Percentiles rank a stretch among this genome's conserved stretches.
phyloP scores from a whole-genome alignment of 805 yeast species.

The Sugiyamaella chiloensis region DNA sequence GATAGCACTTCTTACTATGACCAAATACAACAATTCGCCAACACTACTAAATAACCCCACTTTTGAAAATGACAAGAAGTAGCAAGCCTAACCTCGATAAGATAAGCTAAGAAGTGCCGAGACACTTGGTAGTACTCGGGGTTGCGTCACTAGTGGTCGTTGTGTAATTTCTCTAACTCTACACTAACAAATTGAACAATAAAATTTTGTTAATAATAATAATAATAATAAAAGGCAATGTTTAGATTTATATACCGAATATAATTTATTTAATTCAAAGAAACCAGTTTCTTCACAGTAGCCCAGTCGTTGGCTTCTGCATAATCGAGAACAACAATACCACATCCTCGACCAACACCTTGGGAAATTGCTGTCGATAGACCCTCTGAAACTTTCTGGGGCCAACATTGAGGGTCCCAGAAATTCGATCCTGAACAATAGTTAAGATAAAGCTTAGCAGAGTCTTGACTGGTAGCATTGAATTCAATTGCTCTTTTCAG shows the following conservation, averaged over 20 bases:
- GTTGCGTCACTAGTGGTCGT: no score
- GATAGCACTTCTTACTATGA: slow-evolving; percentile 6
- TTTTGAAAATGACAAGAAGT: not conserved
- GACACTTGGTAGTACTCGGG: no score
- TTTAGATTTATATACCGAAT: no score
- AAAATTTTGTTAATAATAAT: no score
- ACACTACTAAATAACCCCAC: slow-evolving; percentile 1
- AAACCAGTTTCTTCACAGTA: slow-evolving; percentile 46
- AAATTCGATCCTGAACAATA: slow-evolving; percentile 73
- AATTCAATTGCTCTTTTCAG: slow-evolving; percentile 51
- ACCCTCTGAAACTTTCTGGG: slow-evolving; percentile 53
- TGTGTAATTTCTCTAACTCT: no score
- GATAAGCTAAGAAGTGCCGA: no score
- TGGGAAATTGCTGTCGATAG: slow-evolving; percentile 8
- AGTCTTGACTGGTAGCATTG: slow-evolving; percentile 38
- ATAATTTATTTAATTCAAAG: slow-evolving; percentile 3
- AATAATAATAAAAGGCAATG: no score
- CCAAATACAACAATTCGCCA: slow-evolving; percentile 5
- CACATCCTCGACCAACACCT: slow-evolving; percentile 48
- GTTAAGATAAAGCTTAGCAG: slow-evolving; percentile 60
- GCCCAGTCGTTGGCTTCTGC: slow-evolving; percentile 62
- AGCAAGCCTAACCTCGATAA: slow-evolving; percentile 3
- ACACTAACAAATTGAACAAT: no score
- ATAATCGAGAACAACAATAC: slow-evolving; percentile 66
- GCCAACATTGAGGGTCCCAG: slow-evolving; percentile 73